Evolutionary conservation across 306 rosid species (phyloP), one percentile per base, ranked within the genome.

Genomic region (Sphenostylis stenocarpa): DNA sequence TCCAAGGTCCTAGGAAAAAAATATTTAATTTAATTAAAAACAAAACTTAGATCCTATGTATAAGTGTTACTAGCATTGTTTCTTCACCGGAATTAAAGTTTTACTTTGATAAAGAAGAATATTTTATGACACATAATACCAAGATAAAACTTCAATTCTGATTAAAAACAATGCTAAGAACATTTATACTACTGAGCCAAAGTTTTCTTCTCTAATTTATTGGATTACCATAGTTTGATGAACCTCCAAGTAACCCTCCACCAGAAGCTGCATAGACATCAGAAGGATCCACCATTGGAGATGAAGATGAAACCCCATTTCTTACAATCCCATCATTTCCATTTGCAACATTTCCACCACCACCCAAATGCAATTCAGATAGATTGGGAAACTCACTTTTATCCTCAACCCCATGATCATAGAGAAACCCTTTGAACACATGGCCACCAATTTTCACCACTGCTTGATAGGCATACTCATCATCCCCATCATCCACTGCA

Each of bases 361-460:
- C 96, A 1, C 96, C 96, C 48, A 94, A 84, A 87, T 91, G 91
- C 77, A 91, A 66, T 47, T 91, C 93, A 0, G 98, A 88, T 0
- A 94, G 45, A 64, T 91, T 87, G 6, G 95, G 97, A 80, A 86
- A 91, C 4, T 43, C 76, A 9, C 89, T 90, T 38, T 85, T 83
- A 36, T 66, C 68, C 41, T 89, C 93, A 48, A 77, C 68, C 7
- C 98, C 98, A 33, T 92, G 97, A 82, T 95, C 97, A 81, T 89
- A 85, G 8, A 92, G 86, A 72, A 92, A 76, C 23, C 98, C 98
- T 82, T 90, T 95, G 55, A 95, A 95, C 4, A 95, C 96, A 72
- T 88, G 97, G 1, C 98, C 98, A 3, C 84, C 88, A 34, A 95
- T 95, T 76, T 87, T 95, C 24, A 95, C 98, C 5, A 85, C 91